Evolutionary conservation across 176 grass and related monocot genomes (phyloP), one percentile per base, ranked within the genome.

Genomic region (Triticum timopheevii): DNA sequence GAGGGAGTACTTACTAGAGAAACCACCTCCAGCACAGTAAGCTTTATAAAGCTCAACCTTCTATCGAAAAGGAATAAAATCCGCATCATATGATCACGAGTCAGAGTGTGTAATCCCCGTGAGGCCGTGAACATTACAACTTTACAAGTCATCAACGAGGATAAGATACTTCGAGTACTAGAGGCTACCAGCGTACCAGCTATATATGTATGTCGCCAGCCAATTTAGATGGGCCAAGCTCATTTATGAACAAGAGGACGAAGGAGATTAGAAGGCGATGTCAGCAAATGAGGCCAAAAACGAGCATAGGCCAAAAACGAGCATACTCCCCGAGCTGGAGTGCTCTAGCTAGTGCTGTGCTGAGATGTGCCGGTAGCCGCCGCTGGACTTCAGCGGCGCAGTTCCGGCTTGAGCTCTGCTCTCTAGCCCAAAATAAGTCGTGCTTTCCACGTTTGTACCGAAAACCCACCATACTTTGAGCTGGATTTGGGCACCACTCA

Each of bases 191-290:
- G 59, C 59, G 19, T 52, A 52, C 49, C 49, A 52, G 49, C 49
- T 52, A 52, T 16, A 17, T 52, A 52, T 17, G 3, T 20, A 61
- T 62, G 59, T 62, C 12, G n/a, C 61, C n/a, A 56, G 20, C 13
- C 36, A 23, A 19, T 25, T 11, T 4, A 22, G 3, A 73, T 47
- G 67, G 19, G 13, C 35, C 73, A 25, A 86, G 2, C 7, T 11
- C 58, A 80, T 66, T 83, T 20, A 90, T 87, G 80, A 65, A 83
- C 30, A 90, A 74, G 67, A 27, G 54, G 80, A 68, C 73, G 24
- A 22, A 71, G 8, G 40, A 54, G 65, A 65, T 30, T 5, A 61
- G 67, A 58, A 65, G 12, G 23, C 58, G 65, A 90, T 38, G 66
- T n/a, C 75, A 49, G 70, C 59, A 61, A 45, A 67, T 69, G 76